These are phyloP conservation scores for Colletotrichum limetticola DNA, from an alignment of 2,329 filamentous ascomycete genomes.

Conservation along the genomic window DNA sequence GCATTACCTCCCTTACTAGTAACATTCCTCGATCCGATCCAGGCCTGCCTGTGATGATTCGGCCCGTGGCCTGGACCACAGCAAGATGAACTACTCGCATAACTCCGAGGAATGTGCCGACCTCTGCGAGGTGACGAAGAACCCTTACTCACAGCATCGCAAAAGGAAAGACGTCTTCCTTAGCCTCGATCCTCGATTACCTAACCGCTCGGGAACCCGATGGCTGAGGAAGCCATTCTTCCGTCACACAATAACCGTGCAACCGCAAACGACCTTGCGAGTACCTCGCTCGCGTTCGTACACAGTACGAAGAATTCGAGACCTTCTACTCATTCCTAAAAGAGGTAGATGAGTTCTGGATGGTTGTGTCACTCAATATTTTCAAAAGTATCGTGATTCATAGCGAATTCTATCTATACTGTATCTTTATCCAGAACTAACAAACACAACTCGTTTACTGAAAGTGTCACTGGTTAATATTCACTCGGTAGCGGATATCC, in stretches of 20 bases:
- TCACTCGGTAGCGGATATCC: too few species aligned
- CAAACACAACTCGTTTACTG: too few species aligned
- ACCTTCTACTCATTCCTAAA: too few species aligned
- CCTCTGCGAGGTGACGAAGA: background rate
- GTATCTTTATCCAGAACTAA: too few species aligned
- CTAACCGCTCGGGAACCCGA: too few species aligned
- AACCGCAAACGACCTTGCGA: background rate
- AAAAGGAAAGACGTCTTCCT: background rate
- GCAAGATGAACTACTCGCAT: background rate
- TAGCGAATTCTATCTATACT: too few species aligned
- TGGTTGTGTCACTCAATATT: too few species aligned
- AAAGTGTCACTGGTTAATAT: too few species aligned
- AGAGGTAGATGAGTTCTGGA: too few species aligned
- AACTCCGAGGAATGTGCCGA: background rate
- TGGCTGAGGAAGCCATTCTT: background rate
- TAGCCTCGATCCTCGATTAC: background rate
- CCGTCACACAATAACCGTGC: background rate
- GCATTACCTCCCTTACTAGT: background rate
- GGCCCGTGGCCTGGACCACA: background rate
- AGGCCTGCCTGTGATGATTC: background rate
- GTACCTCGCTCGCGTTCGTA: too few species aligned
- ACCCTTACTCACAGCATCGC: background rate
- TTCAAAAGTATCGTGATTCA: too few species aligned
- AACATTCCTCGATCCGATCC: background rate
- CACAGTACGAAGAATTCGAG: too few species aligned